Conservation (phyloP, 106 monocot genomes). For the Apostasia shenzhenica region DNA sequence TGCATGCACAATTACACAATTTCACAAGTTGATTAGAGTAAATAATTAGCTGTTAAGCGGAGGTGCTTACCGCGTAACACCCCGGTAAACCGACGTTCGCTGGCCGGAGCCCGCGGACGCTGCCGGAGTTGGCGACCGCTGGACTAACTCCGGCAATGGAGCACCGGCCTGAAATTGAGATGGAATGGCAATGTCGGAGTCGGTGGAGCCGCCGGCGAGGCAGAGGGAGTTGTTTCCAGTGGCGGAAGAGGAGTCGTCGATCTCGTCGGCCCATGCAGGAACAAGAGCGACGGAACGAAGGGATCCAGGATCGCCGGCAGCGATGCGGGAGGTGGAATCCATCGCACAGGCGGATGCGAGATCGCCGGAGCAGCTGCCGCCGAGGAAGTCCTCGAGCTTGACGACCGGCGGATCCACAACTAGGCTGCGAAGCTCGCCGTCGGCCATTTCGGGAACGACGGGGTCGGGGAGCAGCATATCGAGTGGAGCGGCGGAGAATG, state of each 20-base stretch:
- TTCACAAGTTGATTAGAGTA: no score
- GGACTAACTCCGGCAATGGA: no score
- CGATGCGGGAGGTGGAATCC: conserved; percentile 1
- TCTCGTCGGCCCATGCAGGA: no score
- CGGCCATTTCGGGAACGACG: not conserved
- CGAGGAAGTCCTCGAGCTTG: conserved; percentile 3
- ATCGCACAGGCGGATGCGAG: not conserved
- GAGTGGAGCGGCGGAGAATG: not conserved
- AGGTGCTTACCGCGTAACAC: conserved; percentile 2
- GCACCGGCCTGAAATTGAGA: not conserved
- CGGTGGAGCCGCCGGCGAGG: not conserved
- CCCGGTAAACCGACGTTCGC: conserved; percentile 4
- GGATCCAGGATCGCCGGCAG: no score
- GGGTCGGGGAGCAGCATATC: not conserved
- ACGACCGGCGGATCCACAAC: not conserved
- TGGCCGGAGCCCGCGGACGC: not conserved
- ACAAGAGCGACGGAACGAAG: not conserved
- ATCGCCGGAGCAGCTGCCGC: no score
- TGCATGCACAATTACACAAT: no score
- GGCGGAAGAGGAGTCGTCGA: not conserved
- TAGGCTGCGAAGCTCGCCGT: not conserved
- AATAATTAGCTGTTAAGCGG: no score
- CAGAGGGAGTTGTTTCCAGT: conserved; percentile 1
- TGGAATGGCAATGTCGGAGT: not conserved
- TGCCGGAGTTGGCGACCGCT: not conserved